Conservation (phyloP, 1,139 yeast species). For the Yamadazyma epiphylla region DNA sequence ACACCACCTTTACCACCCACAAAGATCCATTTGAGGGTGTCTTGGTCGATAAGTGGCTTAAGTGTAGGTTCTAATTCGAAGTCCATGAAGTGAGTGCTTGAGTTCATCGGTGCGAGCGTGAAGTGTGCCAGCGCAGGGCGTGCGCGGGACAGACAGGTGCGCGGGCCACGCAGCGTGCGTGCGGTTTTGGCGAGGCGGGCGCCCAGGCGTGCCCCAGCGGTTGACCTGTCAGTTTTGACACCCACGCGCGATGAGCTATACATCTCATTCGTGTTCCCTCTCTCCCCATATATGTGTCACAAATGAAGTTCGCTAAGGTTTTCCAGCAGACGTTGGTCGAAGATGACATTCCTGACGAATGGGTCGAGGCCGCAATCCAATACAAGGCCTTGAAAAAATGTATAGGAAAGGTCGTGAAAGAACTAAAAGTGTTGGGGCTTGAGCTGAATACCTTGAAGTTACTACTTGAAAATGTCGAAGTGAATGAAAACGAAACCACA, state of each 20-base stretch:
- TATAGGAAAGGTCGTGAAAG: conserved; percentile 59
- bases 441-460: conserved; percentile 46
- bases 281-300: too few relatives aligned
- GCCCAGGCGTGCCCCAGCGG: too few relatives aligned
- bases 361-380: conserved; percentile 69
- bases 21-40: conserved; percentile 87
- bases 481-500: conserved; percentile 29
- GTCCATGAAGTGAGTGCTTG: conserved; percentile 25
- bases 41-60: conserved; percentile 60
- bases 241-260: too few relatives aligned
- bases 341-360: conserved; percentile 62
- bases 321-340: conserved; percentile 59
- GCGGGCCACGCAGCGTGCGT: too few relatives aligned
- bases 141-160: too few relatives aligned
- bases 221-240: too few relatives aligned
- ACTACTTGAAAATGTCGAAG: conserved; percentile 35
- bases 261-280: too few relatives aligned
- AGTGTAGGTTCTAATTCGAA: conserved; percentile 63
- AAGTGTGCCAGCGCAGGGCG: too few relatives aligned
- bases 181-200: too few relatives aligned
- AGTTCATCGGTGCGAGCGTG: background rate
- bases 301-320: conserved; percentile 77
- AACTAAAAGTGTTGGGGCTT: conserved; percentile 51
- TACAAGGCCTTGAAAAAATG: conserved; percentile 68
- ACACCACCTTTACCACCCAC: conserved; percentile 99